Evolutionary conservation across 2,329 filamentous ascomycete genomes (phyloP).

Genomic region (Aspergillus neoniger): DNA sequence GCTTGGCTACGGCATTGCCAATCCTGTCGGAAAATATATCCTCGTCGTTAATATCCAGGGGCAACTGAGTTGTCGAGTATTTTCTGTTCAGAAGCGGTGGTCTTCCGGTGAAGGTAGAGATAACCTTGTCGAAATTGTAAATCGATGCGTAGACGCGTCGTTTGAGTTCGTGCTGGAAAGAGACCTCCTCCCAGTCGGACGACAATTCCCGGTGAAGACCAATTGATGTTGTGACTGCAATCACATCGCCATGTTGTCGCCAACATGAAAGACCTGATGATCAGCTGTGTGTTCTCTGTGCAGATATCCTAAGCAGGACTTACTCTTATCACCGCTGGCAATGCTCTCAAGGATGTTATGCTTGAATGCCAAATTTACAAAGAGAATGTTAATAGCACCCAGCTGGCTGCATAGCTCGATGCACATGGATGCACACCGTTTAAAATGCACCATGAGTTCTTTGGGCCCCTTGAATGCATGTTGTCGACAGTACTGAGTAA

Average conservation of each 20-base stretch:
- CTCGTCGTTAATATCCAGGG: constrained; percentile 5
- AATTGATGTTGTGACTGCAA: constrained; percentile 3
- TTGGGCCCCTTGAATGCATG: neutral
- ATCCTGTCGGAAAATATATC: neutral
- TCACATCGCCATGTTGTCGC: constrained; percentile 2
- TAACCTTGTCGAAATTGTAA: constrained; percentile 10
- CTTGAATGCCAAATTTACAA: constrained; percentile 3
- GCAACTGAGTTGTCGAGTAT: constrained; percentile 5
- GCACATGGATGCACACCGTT: constrained; percentile 4
- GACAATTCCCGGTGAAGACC: constrained; percentile 2
- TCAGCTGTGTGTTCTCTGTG: neutral
- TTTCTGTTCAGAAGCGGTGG: constrained; percentile 3
- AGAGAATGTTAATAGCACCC: neutral
- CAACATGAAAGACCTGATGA: neutral
- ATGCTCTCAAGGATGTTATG: constrained; percentile 9
- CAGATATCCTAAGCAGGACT: neutral
- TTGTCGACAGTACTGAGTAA: neutral
- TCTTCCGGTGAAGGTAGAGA: neutral
- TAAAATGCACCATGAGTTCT: constrained; percentile 8
- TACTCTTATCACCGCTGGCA: constrained; percentile 6
- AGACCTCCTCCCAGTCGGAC: neutral
- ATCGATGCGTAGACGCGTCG: constrained; percentile 7
- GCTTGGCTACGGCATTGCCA: neutral
- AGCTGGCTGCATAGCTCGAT: constrained; percentile 6
- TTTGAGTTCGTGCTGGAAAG: constrained; percentile 6